phyloP scores from a whole-genome alignment of 78 protist species.

The Mastigamoeba balamuthi region DNA sequence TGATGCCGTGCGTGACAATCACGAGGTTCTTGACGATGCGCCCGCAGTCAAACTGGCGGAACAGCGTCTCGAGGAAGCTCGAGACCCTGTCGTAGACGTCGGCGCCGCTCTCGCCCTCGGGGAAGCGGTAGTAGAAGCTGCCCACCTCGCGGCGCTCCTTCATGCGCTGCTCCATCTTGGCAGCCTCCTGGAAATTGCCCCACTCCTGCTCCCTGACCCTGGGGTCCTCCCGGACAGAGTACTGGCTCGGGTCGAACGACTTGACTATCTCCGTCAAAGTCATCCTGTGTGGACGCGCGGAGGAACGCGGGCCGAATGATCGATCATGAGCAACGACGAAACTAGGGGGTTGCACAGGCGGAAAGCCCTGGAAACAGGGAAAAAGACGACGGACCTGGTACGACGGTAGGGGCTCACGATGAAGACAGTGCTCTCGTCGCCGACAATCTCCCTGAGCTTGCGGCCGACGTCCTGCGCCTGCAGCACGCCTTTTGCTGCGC shows the following conservation, averaged over 20 bases:
- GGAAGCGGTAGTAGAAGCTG: slow-evolving; percentile 52
- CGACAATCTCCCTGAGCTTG: background rate
- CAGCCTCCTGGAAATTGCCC: slow-evolving; percentile 35
- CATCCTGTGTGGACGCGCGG: too few relatives aligned
- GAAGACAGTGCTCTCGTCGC: background rate
- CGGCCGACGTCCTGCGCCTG: slow-evolving; percentile 29
- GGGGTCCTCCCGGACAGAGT: slow-evolving; percentile 26
- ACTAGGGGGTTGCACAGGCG: too few relatives aligned
- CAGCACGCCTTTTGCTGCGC: background rate
- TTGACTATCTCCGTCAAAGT: background rate
- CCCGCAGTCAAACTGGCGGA: background rate
- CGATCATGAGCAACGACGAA: too few relatives aligned
- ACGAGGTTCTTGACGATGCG: background rate
- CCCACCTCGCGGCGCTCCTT: slow-evolving; percentile 11
- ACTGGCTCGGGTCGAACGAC: background rate
- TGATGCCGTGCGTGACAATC: slow-evolving; percentile 41
- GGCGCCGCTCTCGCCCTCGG: slow-evolving; percentile 39
- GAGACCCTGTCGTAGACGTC: slow-evolving; percentile 53
- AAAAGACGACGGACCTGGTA: background rate
- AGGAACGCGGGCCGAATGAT: too few relatives aligned
- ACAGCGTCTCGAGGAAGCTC: slow-evolving; percentile 9
- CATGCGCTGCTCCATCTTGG: too few relatives aligned
- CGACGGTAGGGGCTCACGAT: background rate
- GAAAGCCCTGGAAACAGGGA: slow-evolving; percentile 14
- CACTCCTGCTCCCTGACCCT: slow-evolving; percentile 61